A percentile compares a stretch with the other conserved stretches of the same genome.
Evolutionary conservation across 345 rosid genomes (phyloP).

Genomic region (Orychophragmus violaceus): DNA sequence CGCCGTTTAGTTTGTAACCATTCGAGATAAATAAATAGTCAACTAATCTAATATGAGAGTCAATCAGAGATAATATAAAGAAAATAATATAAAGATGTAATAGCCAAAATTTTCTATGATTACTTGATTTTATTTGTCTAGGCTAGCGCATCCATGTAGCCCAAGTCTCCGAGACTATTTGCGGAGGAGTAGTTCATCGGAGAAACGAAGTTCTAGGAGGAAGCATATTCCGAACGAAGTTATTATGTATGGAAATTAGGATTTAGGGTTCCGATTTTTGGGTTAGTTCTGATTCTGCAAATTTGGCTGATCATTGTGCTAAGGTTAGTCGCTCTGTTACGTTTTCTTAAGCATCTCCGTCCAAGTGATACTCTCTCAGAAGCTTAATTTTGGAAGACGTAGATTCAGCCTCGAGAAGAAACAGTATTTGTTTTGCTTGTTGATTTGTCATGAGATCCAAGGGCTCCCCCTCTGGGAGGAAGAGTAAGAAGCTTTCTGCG

Average conservation of each 20-base stretch:
- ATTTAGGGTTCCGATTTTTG: conserved; percentile 5
- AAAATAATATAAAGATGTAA: too few species aligned
- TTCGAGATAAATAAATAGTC: too few species aligned
- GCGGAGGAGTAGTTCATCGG: conserved; percentile 24
- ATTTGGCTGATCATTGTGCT: conserved; percentile 4
- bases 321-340: conserved; percentile 12
- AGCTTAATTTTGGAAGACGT: not conserved
- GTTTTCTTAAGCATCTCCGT: not conserved
- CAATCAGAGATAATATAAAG: too few species aligned
- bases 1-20: too few species aligned
- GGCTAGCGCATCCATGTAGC: not conserved
- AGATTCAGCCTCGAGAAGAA: not conserved
- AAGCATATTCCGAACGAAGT: not conserved
- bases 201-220: not conserved
- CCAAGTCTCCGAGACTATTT: not conserved
- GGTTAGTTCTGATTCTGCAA: not conserved
- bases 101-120: too few species aligned
- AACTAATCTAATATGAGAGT: too few species aligned
- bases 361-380: not conserved
- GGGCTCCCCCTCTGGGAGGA: conserved; percentile 61
- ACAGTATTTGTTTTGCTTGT: not conserved
- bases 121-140: not conserved
- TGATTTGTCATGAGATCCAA: conserved; percentile 58
- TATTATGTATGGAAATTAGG: not conserved
- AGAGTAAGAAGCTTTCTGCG: conserved; percentile 86